Percentiles rank a stretch among this genome's conserved stretches.
Conservation (phyloP, 139 green algal species). For the Chlorella sp. region DNA sequence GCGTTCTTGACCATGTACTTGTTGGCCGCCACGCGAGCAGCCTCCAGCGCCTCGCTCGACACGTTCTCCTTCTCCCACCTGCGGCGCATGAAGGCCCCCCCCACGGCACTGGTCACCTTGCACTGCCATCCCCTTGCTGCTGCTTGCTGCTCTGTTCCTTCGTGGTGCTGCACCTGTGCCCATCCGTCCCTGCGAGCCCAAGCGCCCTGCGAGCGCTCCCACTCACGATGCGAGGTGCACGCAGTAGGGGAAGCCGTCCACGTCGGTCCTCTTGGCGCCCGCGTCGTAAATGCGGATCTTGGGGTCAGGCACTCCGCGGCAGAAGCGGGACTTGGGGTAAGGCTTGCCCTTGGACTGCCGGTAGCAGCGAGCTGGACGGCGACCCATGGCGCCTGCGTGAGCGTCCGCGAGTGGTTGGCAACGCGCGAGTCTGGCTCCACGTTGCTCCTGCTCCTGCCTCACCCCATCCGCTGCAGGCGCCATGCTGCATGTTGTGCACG, state of each 20-base stretch:
- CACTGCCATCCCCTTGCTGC: too few species aligned
- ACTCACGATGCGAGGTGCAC: conserved; percentile 89
- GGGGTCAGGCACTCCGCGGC: conserved; percentile 96
- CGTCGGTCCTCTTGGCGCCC: conserved; percentile 87
- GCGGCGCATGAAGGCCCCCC: too few species aligned
- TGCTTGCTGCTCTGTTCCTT: too few species aligned
- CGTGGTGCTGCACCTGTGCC: too few species aligned
- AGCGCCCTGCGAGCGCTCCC: neutral
- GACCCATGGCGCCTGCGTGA: too few species aligned
- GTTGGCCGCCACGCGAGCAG: conserved; percentile 97
- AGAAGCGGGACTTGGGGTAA: conserved; percentile 98
- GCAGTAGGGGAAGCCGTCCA: conserved; percentile 93
- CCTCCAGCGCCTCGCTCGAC: conserved; percentile 85
- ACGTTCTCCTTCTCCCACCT: conserved; percentile 88
- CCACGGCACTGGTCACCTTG: too few species aligned
- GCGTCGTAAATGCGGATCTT: conserved; percentile 99
- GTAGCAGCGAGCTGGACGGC: conserved; percentile 86
- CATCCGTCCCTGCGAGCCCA: neutral
- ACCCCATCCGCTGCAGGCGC: too few species aligned
- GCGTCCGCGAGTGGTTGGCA: too few species aligned
- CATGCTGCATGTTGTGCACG: too few species aligned
- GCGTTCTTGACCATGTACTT: conserved; percentile 99
- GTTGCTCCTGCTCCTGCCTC: too few species aligned
- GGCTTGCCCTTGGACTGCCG: conserved; percentile 99
- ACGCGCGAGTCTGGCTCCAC: too few species aligned